Evolutionary conservation across 2,329 filamentous ascomycete species (phyloP), one percentile per base, ranked within the genome.

Genomic region (Lecanosticta acicola): DNA sequence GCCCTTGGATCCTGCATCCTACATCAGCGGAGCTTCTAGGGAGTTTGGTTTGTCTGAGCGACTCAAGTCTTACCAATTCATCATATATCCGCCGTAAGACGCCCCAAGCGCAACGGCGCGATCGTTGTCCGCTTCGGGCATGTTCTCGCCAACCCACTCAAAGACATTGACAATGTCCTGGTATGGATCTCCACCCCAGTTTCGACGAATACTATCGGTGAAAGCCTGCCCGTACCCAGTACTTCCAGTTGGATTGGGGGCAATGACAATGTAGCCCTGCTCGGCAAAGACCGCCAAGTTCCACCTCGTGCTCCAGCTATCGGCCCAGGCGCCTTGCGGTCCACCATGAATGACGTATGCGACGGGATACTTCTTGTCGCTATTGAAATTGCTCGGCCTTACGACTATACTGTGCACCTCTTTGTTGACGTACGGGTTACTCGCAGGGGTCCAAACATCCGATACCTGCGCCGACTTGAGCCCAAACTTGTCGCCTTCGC

Each of bases 101-200:
- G 85, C 87, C 3, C 87, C 87, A 0, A 88, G 69, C 1, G 84
- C 85, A 0, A 93, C 85, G 1, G 85, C 80, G 9, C 80, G 76
- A 3, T 72, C 65, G 0, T 79, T 84, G 60, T 93, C 85, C 32
- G 89, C 78, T 55, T 83, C 87, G 1, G 71, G 63, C 57, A 90
- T 66, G 45, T 85, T 74, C 21, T 78, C 67, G 53, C 78, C 75
- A 37, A 94, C 77, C 64, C 86, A 81, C 55, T 91, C 83, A 61
- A 89, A 87, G 50, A 83, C 83, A 50, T 83, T 80, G 20, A 85
- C 85, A 14, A 96, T 74, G 61, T 96, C 90, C 21, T 85, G 68
- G 64, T 94, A 96, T 0, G 90, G 90, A 32, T 80, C 75, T 3
- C 87, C 87, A 52, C 89, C 90, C 90, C 90, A 95, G 54, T 94